Percentiles rank a stretch among this genome's conserved stretches.
phyloP scores from a whole-genome alignment of 2,329 filamentous ascomycete species.

The Pezicula rhizophila region DNA sequence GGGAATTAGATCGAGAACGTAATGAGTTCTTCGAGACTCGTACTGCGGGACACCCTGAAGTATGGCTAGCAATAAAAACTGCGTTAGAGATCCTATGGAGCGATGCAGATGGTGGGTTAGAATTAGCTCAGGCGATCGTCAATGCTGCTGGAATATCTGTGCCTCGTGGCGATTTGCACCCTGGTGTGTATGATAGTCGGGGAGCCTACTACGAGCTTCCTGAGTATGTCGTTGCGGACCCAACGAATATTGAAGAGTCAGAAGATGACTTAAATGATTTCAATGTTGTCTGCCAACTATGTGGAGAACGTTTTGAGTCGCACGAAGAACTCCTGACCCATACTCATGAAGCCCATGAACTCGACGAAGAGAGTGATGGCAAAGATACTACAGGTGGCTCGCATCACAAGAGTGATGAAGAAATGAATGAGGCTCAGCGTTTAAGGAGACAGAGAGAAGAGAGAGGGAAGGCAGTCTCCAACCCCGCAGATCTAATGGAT shows the following conservation, averaged over 20 bases:
- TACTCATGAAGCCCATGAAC: no score
- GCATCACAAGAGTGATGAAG: slow-evolving; percentile 17
- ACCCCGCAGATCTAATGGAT: slow-evolving; percentile 17
- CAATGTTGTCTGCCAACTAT: slow-evolving; percentile 14
- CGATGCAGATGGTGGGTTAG: slow-evolving; percentile 38
- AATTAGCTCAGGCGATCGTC: slow-evolving; percentile 73
- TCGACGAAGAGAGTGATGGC: slow-evolving; percentile 24
- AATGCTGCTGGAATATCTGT: slow-evolving; percentile 71
- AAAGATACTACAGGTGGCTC: slow-evolving; percentile 13
- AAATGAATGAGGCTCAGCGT: slow-evolving; percentile 35
- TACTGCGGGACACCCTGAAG: slow-evolving; percentile 68
- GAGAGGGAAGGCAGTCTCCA: slow-evolving; percentile 31
- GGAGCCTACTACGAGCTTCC: slow-evolving; percentile 67
- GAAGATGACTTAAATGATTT: slow-evolving; percentile 13
- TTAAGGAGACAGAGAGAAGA: slow-evolving; percentile 37
- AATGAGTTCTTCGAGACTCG: slow-evolving; percentile 86
- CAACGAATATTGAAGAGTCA: slow-evolving; percentile 43
- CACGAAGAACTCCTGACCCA: no score
- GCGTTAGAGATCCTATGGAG: slow-evolving; percentile 63
- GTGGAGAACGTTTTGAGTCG: slow-evolving; percentile 9
- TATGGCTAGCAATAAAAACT: slow-evolving; percentile 71
- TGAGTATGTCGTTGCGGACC: slow-evolving; percentile 63
- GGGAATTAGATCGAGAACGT: slow-evolving; percentile 63
- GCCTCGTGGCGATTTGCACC: slow-evolving; percentile 65
- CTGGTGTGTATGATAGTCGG: slow-evolving; percentile 65